Percentiles rank a stretch among this genome's conserved stretches.
Conservation (phyloP, 2,329 filamentous ascomycete genomes). For the Colletotrichum sublineola region DNA sequence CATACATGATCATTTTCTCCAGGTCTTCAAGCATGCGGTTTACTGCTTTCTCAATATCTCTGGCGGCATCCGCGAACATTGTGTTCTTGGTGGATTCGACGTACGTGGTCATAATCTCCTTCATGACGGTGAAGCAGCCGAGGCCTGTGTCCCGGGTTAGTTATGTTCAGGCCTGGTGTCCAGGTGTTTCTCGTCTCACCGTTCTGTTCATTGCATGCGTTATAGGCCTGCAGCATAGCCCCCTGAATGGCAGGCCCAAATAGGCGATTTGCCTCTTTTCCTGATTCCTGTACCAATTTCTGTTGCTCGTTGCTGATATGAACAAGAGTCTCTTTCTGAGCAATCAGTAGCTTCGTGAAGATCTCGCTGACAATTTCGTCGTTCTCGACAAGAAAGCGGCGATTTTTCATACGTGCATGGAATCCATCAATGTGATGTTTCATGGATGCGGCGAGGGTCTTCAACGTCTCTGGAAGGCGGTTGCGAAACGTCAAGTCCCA, state of each 20-base stretch:
- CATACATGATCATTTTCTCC: neutral
- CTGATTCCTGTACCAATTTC: slow-evolving; percentile 21
- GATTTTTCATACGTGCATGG: slow-evolving; percentile 10
- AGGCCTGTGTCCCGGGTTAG: slow-evolving; percentile 32
- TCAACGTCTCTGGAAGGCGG: slow-evolving; percentile 38
- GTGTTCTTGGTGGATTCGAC: slow-evolving; percentile 33
- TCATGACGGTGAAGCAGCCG: slow-evolving; percentile 45
- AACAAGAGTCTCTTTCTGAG: neutral
- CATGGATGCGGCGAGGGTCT: neutral
- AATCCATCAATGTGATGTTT: slow-evolving; percentile 17
- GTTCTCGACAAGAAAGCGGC: slow-evolving; percentile 24
- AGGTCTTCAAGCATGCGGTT: neutral
- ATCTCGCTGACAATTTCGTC: neutral
- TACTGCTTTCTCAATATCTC: slow-evolving; percentile 37
- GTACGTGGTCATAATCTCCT: slow-evolving; percentile 43
- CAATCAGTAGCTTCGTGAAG: slow-evolving; percentile 3
- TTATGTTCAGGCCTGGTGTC: neutral
- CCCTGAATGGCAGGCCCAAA: neutral
- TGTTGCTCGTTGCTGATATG: neutral
- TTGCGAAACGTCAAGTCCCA: slow-evolving; percentile 49
- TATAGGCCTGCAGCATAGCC: slow-evolving; percentile 1
- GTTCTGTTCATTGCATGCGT: neutral
- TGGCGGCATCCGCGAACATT: slow-evolving; percentile 43
- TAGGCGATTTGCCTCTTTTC: slow-evolving; percentile 44
- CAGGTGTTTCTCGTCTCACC: neutral